Conservation (phyloP, 1,284 basidiomycete species). For the Fistulinella cinereoalba region DNA sequence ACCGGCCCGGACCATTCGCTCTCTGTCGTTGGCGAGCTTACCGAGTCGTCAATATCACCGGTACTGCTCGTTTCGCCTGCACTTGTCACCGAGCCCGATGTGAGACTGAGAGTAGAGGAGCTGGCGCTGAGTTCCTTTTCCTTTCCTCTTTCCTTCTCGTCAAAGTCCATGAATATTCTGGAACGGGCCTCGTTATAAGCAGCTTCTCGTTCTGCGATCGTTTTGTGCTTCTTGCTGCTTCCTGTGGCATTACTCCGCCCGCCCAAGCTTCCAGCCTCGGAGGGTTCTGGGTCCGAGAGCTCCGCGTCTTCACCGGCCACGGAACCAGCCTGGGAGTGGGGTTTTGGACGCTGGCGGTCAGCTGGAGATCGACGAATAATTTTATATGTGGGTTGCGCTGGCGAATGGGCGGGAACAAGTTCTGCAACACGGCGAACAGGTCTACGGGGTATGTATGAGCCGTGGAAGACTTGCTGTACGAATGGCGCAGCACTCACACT, state of each 20-base stretch:
- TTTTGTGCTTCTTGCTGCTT: constrained; percentile 62
- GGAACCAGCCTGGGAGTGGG: constrained; percentile 63
- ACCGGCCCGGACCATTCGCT: constrained; percentile 73
- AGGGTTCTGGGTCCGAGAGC: constrained; percentile 71
- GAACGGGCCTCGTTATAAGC: constrained; percentile 80
- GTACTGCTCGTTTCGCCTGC: constrained; percentile 54
- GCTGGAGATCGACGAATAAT: constrained; percentile 68
- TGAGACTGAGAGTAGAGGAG: constrained; percentile 67
- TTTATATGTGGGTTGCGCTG: constrained; percentile 71
- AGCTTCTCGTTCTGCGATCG: constrained; percentile 77
- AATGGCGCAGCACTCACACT: constrained; percentile 52
- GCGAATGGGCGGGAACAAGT: constrained; percentile 72
- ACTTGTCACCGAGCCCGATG: constrained; percentile 60
- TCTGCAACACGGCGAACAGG: constrained; percentile 66
- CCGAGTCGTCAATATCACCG: constrained; percentile 63
- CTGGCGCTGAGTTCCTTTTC: constrained; percentile 73
- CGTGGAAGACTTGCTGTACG: constrained; percentile 2
- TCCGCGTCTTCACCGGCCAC: constrained; percentile 70
- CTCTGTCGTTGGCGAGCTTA: constrained; percentile 69
- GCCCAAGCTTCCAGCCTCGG: constrained; percentile 71
- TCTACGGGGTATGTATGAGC: constrained; percentile 38
- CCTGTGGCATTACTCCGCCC: constrained; percentile 61
- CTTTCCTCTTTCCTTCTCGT: constrained; percentile 71
- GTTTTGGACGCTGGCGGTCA: constrained; percentile 50
- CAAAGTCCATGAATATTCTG: constrained; percentile 77